phyloP scores from a whole-genome alignment of 2,329 filamentous ascomycete genomes.

The Emmonsiellopsis sp. region DNA sequence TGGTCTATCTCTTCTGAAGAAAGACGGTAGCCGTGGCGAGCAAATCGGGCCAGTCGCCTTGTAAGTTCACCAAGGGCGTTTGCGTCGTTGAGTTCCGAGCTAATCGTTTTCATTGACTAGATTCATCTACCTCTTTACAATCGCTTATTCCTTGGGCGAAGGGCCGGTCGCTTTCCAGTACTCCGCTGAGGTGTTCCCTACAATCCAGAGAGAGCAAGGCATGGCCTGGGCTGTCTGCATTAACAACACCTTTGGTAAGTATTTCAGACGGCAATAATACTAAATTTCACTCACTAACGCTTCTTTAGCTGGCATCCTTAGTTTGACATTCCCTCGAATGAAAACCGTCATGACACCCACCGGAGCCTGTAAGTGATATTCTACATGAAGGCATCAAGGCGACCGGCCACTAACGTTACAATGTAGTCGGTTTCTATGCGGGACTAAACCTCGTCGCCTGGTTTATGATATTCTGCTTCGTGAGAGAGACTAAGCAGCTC shows the following conservation, averaged over 20 bases:
- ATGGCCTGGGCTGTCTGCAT: conserved; percentile 33
- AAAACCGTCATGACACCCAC: conserved; percentile 27
- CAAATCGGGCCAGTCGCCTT: conserved; percentile 27
- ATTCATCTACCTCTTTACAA: conserved; percentile 27
- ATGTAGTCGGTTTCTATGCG: conserved; percentile 38
- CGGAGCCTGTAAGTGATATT: not conserved
- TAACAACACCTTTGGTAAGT: conserved; percentile 35
- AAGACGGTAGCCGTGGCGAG: conserved; percentile 12
- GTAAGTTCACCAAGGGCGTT: not conserved
- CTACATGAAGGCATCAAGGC: not conserved
- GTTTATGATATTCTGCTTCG: conserved; percentile 35
- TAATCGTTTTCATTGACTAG: not conserved
- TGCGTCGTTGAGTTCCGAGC: not conserved
- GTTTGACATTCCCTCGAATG: conserved; percentile 18
- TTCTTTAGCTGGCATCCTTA: conserved; percentile 22
- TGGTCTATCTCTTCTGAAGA: conserved; percentile 25
- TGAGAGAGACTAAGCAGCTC: conserved; percentile 24
- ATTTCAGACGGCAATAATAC: not conserved
- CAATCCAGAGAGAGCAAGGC: conserved; percentile 31
- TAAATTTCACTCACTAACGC: not conserved
- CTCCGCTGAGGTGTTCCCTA: conserved; percentile 17
- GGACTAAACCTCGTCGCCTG: conserved; percentile 41
- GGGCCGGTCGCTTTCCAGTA: conserved; percentile 30
- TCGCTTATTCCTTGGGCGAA: conserved; percentile 28
- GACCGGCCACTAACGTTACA: conserved; percentile 34